Conservation (phyloP, 148 eudicot species). For the Rhododendron molle region DNA sequence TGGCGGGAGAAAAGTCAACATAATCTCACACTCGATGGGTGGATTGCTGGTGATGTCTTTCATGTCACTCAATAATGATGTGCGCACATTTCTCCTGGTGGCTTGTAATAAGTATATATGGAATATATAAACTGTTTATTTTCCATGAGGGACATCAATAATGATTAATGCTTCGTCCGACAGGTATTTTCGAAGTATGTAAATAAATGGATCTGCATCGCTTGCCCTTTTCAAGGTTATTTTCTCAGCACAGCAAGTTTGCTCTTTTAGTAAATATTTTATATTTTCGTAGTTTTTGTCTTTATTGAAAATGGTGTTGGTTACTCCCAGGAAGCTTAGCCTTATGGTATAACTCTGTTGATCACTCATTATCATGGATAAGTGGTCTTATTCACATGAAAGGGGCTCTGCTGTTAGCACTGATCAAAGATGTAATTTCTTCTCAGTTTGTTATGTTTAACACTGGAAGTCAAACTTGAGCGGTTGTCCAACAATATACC, state of each 20-base stretch:
- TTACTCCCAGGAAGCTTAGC: not conserved
- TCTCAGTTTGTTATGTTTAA: not conserved
- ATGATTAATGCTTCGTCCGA: constrained; percentile 12
- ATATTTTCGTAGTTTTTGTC: not conserved
- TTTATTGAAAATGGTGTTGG: not conserved
- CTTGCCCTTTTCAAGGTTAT: constrained; percentile 95
- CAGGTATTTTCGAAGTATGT: constrained; percentile 85
- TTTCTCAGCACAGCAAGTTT: constrained; percentile 8
- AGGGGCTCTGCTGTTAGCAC: not conserved
- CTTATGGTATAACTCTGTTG: not conserved
- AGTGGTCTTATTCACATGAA: not conserved
- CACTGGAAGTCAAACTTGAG: not conserved
- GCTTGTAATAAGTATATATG: not conserved
- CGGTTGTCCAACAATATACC: not conserved
- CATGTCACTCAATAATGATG: constrained; percentile 71
- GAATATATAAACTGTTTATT: not conserved
- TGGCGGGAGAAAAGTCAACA: constrained; percentile 80
- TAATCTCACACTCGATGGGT: constrained; percentile 98
- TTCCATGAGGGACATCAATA: constrained; percentile 4
- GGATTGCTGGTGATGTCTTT: constrained; percentile 79
- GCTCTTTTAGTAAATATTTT: not conserved
- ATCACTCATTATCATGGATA: not conserved
- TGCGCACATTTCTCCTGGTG: constrained; percentile 29
- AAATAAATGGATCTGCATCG: constrained; percentile 87
- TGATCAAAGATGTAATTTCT: not conserved